These are phyloP conservation scores for Alternaria solani DNA, from an alignment of 2,329 filamentous ascomycete genomes.

Conservation along the genomic window DNA sequence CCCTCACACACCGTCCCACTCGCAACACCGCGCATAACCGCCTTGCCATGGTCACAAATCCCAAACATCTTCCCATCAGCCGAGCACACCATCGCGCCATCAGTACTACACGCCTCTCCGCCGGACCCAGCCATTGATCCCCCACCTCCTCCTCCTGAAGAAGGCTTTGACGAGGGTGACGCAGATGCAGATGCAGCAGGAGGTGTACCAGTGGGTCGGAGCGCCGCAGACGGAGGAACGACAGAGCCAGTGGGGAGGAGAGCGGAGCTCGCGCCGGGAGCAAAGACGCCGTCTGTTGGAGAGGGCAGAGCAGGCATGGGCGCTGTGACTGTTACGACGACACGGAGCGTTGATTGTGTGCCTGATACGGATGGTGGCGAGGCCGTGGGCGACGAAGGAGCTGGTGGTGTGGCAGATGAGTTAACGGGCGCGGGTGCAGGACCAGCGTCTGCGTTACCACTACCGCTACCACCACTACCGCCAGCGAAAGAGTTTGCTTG, in stretches of 20 bases:
- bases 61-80: conserved; percentile 49
- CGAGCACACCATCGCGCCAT: conserved; percentile 51
- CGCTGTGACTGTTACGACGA: conserved; percentile 38
- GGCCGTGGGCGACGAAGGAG: conserved; percentile 10
- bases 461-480: conserved; percentile 1
- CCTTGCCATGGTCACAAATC: conserved; percentile 52
- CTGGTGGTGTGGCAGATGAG: conserved; percentile 1
- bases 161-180: not conserved
- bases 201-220: conserved; percentile 4
- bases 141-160: not conserved
- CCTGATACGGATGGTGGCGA: conserved; percentile 1
- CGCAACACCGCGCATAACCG: conserved; percentile 52
- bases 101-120: conserved; percentile 37
- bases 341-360: conserved; percentile 27
- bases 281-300: not conserved
- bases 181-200: not conserved
- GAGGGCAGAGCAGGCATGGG: conserved; percentile 16
- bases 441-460: not conserved
- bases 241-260: not conserved
- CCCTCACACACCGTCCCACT: conserved; percentile 53
- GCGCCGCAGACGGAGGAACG: not conserved
- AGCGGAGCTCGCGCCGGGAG: not conserved
- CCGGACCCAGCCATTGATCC: conserved; percentile 1
- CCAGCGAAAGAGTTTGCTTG: conserved; percentile 6
- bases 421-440: conserved; percentile 8